A percentile compares a stretch with the other conserved stretches of the same genome.
Evolutionary conservation across 1,284 basidiomycete genomes (phyloP).

Genomic region (Gomphus bonarii): DNA sequence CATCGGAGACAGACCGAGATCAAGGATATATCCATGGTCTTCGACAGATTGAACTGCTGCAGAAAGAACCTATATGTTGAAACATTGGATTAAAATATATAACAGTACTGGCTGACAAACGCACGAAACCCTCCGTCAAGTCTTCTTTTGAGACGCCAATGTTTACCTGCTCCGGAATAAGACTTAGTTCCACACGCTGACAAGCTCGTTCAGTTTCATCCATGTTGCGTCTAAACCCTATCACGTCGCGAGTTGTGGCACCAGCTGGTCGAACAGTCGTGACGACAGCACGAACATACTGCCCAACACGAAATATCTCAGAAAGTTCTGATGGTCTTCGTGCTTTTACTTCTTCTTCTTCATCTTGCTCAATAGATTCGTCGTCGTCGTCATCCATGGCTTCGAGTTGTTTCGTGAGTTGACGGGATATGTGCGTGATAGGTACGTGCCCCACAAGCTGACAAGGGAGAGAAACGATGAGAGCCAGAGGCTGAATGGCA

Average conservation of each 20-base stretch:
- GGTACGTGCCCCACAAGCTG: conserved; percentile 94
- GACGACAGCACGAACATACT: conserved; percentile 81
- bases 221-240: conserved; percentile 46
- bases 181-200: conserved; percentile 78
- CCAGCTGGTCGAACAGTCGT: conserved; percentile 53
- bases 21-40: conserved; percentile 91
- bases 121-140: conserved; percentile 65
- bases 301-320: conserved; percentile 75
- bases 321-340: conserved; percentile 52
- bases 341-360: conserved; percentile 30
- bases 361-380: conserved; percentile 30
- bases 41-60: conserved; percentile 80
- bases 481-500: conserved; percentile 80
- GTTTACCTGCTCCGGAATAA: conserved; percentile 84
- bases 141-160: conserved; percentile 73
- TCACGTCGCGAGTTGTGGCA: conserved; percentile 34
- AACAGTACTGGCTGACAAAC: conserved; percentile 13
- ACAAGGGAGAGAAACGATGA: conserved; percentile 90
- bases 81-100: background rate
- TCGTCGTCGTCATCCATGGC: conserved; percentile 42
- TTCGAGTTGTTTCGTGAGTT: conserved; percentile 68
- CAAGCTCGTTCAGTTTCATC: conserved; percentile 61
- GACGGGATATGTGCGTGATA: conserved; percentile 86
- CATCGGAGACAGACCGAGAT: conserved; percentile 67
- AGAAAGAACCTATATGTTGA: conserved; percentile 47